Percentiles rank a stretch among this genome's conserved stretches.
Evolutionary conservation across 192 early-diverging fungal species (phyloP).

Genomic region (Phlyctochytrium bullatum): DNA sequence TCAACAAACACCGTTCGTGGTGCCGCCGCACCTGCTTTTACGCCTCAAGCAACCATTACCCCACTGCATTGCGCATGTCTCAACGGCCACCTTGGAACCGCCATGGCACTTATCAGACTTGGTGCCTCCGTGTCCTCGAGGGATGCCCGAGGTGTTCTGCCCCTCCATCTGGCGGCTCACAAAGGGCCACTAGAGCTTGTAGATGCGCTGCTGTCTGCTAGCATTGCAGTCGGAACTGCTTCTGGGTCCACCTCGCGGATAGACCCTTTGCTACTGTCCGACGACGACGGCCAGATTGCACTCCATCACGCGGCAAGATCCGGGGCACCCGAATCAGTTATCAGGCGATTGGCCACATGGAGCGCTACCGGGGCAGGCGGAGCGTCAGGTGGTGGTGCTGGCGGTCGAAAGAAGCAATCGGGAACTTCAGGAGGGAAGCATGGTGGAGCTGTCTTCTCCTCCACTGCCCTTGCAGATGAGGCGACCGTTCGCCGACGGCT

Average conservation of each 20-base stretch:
- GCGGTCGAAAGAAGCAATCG: neutral
- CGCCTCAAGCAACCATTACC: conserved; percentile 2
- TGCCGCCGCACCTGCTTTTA: too few relatives aligned
- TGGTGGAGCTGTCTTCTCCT: neutral
- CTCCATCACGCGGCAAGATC: conserved; percentile 34
- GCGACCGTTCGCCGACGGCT: neutral
- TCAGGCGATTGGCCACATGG: conserved; percentile 10
- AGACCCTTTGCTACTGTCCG: conserved; percentile 9
- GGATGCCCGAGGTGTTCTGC: conserved; percentile 17
- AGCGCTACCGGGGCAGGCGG: neutral
- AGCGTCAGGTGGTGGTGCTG: neutral
- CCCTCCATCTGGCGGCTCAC: conserved; percentile 32
- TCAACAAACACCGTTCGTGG: neutral
- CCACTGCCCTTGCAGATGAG: neutral
- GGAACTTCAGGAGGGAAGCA: neutral
- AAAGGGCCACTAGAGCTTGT: conserved; percentile 21
- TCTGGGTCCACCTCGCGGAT: neutral
- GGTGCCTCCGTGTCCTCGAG: conserved; percentile 1
- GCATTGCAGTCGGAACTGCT: neutral
- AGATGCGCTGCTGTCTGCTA: conserved; percentile 5
- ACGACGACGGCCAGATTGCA: conserved; percentile 27
- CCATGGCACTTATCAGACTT: conserved; percentile 11
- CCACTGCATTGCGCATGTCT: conserved; percentile 36
- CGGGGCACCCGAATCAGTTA: conserved; percentile 28
- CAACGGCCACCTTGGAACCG: conserved; percentile 20